These are phyloP conservation scores for Auriscalpium microsporum DNA, from an alignment of 768 basidiomycete genomes.

Conservation along the genomic window DNA sequence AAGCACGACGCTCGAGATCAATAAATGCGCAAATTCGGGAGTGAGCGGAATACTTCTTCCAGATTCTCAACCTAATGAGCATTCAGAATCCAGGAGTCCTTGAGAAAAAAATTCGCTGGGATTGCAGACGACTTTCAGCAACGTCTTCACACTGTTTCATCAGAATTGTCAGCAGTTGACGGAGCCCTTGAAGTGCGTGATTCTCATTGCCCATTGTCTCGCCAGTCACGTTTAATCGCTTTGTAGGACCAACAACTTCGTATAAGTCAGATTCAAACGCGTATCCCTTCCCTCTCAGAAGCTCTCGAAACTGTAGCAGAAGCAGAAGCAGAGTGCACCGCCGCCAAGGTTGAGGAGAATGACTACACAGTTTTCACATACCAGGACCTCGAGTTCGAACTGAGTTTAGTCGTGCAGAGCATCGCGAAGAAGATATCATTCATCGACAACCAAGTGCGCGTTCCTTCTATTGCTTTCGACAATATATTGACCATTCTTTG, in stretches of 20 bases:
- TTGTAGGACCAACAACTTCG: constrained; percentile 68
- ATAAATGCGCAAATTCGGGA: constrained; percentile 88
- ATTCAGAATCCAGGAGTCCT: constrained; percentile 68
- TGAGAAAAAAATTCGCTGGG: constrained; percentile 70
- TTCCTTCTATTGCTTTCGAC: neutral
- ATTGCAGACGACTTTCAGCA: constrained; percentile 72
- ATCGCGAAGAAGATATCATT: constrained; percentile 89
- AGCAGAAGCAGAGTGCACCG: constrained; percentile 68
- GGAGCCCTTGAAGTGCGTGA: constrained; percentile 63
- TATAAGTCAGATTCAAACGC: constrained; percentile 53
- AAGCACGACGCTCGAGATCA: constrained; percentile 65
- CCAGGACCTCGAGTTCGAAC: constrained; percentile 86
- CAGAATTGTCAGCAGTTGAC: constrained; percentile 63
- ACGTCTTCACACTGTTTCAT: constrained; percentile 55
- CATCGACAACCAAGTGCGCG: constrained; percentile 85
- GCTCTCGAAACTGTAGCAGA: constrained; percentile 42
- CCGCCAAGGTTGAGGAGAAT: constrained; percentile 94
- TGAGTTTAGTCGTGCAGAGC: constrained; percentile 71
- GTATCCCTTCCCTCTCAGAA: constrained; percentile 57
- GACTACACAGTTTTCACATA: constrained; percentile 88
- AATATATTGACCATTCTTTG: neutral
- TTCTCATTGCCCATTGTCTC: neutral
- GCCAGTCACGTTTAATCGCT: neutral
- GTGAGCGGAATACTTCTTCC: constrained; percentile 35
- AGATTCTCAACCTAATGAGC: neutral